These are phyloP conservation scores for Margaritispora aquatica DNA, from an alignment of 495 filamentous ascomycete species.

Conservation along the genomic window DNA sequence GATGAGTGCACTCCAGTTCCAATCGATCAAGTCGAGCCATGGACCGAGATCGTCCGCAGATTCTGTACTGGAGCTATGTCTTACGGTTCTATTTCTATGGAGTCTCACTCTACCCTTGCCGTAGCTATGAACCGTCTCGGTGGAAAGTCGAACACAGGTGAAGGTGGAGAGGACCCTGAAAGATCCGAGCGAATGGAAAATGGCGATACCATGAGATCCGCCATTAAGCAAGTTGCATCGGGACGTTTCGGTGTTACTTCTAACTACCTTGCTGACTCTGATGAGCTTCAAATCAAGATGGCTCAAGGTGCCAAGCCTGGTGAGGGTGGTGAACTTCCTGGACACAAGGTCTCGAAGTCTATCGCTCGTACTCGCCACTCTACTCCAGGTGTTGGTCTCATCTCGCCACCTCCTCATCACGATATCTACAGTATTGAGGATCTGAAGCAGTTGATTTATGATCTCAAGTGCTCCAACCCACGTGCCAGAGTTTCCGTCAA, in stretches of 20 bases:
- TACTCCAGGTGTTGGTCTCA: constrained; percentile 96
- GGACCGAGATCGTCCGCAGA: constrained; percentile 96
- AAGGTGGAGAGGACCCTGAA: constrained; percentile 96
- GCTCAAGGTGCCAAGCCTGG: constrained; percentile 98
- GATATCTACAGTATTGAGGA: constrained; percentile 99
- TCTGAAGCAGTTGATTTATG: constrained; percentile 97
- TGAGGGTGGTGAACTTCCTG: constrained; percentile 96
- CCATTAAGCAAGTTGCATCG: constrained; percentile 98
- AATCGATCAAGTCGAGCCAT: constrained; percentile 97
- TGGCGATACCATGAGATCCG: constrained; percentile 96
- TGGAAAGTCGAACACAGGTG: constrained; percentile 98
- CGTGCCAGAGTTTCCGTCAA: constrained; percentile 95
- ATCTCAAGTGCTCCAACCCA: constrained; percentile 96
- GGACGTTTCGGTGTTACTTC: constrained; percentile 98
- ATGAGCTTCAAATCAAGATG: constrained; percentile 99
- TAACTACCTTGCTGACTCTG: constrained; percentile 95
- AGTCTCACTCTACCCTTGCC: constrained; percentile 94
- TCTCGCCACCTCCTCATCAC: constrained; percentile 98
- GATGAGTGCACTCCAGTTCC: constrained; percentile 81
- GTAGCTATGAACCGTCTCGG: constrained; percentile 98
- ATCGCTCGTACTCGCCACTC: constrained; percentile 97
- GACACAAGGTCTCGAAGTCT: constrained; percentile 95
- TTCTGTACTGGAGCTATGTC: constrained; percentile 99
- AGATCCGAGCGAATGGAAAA: constrained; percentile 81
- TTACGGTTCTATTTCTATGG: constrained; percentile 99